Base-by-base conservation (phyloP, 2,329 filamentous ascomycete genomes). In the Cordyceps militaris region DNA sequence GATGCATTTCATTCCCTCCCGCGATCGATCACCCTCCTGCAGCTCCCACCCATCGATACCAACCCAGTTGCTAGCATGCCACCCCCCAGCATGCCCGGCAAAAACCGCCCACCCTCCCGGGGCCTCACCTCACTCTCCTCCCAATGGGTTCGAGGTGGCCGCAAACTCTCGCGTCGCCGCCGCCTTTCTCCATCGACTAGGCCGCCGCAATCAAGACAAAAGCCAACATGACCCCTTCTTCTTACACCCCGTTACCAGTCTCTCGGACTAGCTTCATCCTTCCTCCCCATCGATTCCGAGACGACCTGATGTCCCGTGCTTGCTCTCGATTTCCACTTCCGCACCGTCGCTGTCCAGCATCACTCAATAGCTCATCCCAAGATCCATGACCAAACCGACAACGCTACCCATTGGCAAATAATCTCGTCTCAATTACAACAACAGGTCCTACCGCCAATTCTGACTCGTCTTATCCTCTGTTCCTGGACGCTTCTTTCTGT, bases 1-100 rank as follows among this genome's bases (percentile, higher is more conserved):
- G 30, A 16, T 24, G 30, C 24, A 3, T 38, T 51, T 40, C 34
- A 30, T 6, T 36, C 21, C 23, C 10, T 34, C 28, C n/a, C 34
- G 23, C 49, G 49, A 51, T 51, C 50, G 36, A 53, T 43, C 50
- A 53, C 14, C 23, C 38, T 43, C 10, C 24, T 44, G 50, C 50
- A 53, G 14, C 49, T 51, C 13, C 24, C 50, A 53, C 36, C 24
- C 50, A 43, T 53, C 36, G 50, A n/a, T 32, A 43, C 40, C 30
- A 19, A 42, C 7, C n/a, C 38, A 43, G 24, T n/a, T n/a, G n/a
- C n/a, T n/a, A n/a, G n/a, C n/a, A n/a, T n/a, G n/a, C n/a, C n/a
- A n/a, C n/a, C n/a, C n/a, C n/a, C n/a, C n/a, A n/a, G n/a, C n/a
- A n/a, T n/a, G n/a, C n/a, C n/a, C n/a, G n/a, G n/a, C n/a, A n/a